A percentile compares a stretch with the other conserved stretches of the same genome.
These are phyloP conservation scores for Candida awuae DNA, from an alignment of 805 yeast genomes.

Conservation along the genomic window DNA sequence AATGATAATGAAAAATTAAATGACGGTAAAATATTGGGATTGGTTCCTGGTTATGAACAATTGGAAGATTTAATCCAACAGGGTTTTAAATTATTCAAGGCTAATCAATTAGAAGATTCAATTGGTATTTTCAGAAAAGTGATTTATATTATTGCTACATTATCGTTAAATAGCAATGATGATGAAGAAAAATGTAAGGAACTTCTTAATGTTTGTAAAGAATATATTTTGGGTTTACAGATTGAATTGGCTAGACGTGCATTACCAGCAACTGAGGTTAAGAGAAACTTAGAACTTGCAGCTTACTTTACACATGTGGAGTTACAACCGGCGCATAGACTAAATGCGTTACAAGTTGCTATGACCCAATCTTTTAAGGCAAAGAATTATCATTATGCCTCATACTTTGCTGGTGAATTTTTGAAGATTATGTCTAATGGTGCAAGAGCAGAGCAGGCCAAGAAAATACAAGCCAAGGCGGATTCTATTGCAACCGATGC, in stretches of 20 bases:
- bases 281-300: constrained; percentile 89
- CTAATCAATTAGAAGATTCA: constrained; percentile 77
- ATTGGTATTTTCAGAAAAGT: constrained; percentile 71
- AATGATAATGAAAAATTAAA: constrained; percentile 57
- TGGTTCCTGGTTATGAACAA: constrained; percentile 62
- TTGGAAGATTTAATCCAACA: constrained; percentile 55
- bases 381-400: constrained; percentile 82
- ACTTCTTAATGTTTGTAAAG: constrained; percentile 67
- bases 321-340: constrained; percentile 73
- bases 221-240: constrained; percentile 85
- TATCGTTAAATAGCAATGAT: constrained; percentile 63
- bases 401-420: constrained; percentile 82
- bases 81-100: constrained; percentile 78
- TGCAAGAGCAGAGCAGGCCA: constrained; percentile 82
- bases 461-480: constrained; percentile 69
- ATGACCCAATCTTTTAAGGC: constrained; percentile 86
- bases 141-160: constrained; percentile 63
- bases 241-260: constrained; percentile 86
- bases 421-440: constrained; percentile 64
- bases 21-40: constrained; percentile 48
- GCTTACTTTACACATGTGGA: constrained; percentile 88
- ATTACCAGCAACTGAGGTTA: constrained; percentile 58
- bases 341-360: constrained; percentile 89
- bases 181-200: constrained; percentile 72
- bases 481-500: constrained; percentile 81